Base-by-base conservation (phyloP, 148 eudicot genomes). In the Dysphania ambrosioides region DNA sequence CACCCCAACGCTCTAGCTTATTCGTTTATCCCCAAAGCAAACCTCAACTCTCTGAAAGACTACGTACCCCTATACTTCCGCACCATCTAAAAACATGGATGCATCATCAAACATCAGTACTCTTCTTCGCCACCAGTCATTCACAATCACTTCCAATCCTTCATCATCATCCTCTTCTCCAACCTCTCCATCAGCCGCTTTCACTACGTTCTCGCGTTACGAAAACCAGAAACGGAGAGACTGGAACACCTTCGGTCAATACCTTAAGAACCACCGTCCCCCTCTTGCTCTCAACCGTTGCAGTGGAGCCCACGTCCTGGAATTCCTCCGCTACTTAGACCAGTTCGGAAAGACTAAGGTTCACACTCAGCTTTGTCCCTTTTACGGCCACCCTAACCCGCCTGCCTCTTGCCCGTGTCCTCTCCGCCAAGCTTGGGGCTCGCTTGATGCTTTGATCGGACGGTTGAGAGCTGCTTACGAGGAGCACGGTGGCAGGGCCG, bases 401-500 rank as follows among this genome's bases (percentile, higher is more conserved):
- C 89, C 89, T 1, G 81, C 75, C 6, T 85, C 89, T 1, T 86
- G 89, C 68, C 82, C 87, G 0, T 86, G 89, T 73, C 89, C 89
- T 0, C 85, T 86, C 30, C 74, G 87, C 0, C 89, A 86, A 69
- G 89, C 89, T 1, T 86, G 89, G 89, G 89, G 89, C 18, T 79
- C 83, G 44, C 83, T 86, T 6, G 89, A 86, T 23, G 89, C 89
- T 8, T 78, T 86, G 31, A 64, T 86, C 61, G 89, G 89, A 18
- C 85, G 89, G 18, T 84, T 86, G 11, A 71, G 89, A 18, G 89
- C 89, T 0, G 89, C 89, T n/a, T 84, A 42, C 23, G 89, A 86
- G 70, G 89, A 86, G 42, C 80, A 80, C 41, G 89, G 89, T 0
- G 89, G 89, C 8, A 73, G 74, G 42, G 77, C 89, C 10, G 89